Evolutionary conservation across 257 asterid species (phyloP), one percentile per base, ranked within the genome.

Genomic region (Nicotiana tabacum): DNA sequence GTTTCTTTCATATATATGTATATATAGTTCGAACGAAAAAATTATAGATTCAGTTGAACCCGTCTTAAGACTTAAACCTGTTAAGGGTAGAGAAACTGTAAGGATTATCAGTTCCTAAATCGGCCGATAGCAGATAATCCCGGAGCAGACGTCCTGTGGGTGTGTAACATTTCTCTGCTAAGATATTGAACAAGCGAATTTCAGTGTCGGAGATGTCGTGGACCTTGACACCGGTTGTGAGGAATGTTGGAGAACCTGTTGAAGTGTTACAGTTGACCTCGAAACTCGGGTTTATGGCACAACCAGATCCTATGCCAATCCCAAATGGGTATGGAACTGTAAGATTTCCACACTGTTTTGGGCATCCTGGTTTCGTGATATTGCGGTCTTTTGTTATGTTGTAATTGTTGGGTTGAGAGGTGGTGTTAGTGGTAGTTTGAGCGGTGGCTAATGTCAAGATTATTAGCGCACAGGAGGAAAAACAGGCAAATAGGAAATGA

Each of bases 41-140:
- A 0, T 0, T 0, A 53, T 53, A 13, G 58, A 7, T 57, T 57
- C 21, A 18, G 13, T 21, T 60, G 9, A 21, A 27, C 27, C 4
- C 0, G 11, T 1, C 37, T 67, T 2, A 2, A 21, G 30, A 35
- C 9, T 37, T 5, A 4, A 37, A 69, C 83, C 79, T 87, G 88
- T 94, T 94, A 1, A 83, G 55, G 9, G 86, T 84, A 3, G 98
- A 91, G 83, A 89, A 93, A 82, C 88, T 89, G 87, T 61, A 91
- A 0, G 95, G 88, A 1, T 30, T 29, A 83, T 6, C 27, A 43
- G 11, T 17, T 10, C 16, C 58, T 57, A 91, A 82, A 70, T 66
- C 3, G 0, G 87, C 37, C 56, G 87, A 83, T 58, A 89, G 84
- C 1, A 6, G 2, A 76, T 62, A 77, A 0, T 10, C 3, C 0